Evolutionary conservation across 345 rosid species (phyloP).

Genomic region (Clarkia xantiana): DNA sequence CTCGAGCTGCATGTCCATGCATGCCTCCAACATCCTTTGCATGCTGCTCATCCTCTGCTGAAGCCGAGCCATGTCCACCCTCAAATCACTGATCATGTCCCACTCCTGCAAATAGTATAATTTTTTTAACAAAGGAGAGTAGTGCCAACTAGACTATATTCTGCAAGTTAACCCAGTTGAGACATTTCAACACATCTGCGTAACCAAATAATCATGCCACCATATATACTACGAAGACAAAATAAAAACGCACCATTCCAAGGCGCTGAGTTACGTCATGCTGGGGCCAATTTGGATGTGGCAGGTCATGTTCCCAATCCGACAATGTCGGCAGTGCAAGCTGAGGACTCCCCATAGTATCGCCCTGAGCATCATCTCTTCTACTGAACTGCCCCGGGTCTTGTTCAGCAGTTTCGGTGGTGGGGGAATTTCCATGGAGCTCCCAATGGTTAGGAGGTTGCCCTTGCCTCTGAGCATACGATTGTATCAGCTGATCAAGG

Average conservation of each 20-base stretch:
- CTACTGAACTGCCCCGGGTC: slow-evolving; percentile 40
- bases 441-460: slow-evolving; percentile 54
- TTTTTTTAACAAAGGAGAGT: background rate
- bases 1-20: slow-evolving; percentile 99
- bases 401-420: slow-evolving; percentile 28
- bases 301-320: slow-evolving; percentile 53
- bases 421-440: slow-evolving; percentile 37
- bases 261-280: slow-evolving; percentile 52
- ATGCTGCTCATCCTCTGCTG: slow-evolving; percentile 89
- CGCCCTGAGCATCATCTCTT: slow-evolving; percentile 34
- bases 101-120: slow-evolving; percentile 46
- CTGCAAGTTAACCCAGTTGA: background rate
- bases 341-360: slow-evolving; percentile 29
- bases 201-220: slow-evolving; percentile 1
- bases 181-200: background rate
- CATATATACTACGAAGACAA: background rate
- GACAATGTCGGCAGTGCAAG: slow-evolving; percentile 36
- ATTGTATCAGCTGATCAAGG: slow-evolving; percentile 72
- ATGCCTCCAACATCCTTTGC: slow-evolving; percentile 85
- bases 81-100: slow-evolving; percentile 65
- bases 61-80: slow-evolving; percentile 82
- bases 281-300: slow-evolving; percentile 42
- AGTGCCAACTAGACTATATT: background rate
- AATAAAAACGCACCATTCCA: slow-evolving; percentile 47
- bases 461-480: slow-evolving; percentile 82